phyloP scores from a whole-genome alignment of 441 rosid species.

The Kokia cookei region DNA sequence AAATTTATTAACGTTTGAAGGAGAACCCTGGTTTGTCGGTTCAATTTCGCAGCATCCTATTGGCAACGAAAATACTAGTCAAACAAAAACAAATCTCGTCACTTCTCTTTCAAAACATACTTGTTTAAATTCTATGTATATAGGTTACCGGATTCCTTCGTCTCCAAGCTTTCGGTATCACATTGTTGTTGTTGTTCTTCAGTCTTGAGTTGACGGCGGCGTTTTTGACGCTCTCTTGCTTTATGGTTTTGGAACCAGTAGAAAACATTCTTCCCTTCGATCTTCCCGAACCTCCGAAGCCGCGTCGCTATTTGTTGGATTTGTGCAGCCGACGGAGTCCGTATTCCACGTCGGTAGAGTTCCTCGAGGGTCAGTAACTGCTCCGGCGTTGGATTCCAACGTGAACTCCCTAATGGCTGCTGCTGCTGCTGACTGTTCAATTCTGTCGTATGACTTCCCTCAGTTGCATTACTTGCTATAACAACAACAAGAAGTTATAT shows the following conservation, averaged over 20 bases:
- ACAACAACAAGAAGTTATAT: neutral
- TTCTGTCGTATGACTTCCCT: constrained; percentile 11
- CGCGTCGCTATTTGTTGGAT: constrained; percentile 41
- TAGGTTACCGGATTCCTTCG: constrained; percentile 24
- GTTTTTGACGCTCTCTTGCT: constrained; percentile 60
- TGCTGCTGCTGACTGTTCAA: constrained; percentile 2
- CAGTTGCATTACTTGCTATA: constrained; percentile 6
- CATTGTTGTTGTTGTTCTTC: constrained; percentile 2
- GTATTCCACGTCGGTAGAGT: constrained; percentile 37
- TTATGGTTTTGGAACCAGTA: constrained; percentile 86
- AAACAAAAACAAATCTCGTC: neutral
- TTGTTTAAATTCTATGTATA: neutral
- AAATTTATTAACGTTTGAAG: constrained; percentile 21
- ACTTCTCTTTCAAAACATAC: neutral
- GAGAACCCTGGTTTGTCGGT: constrained; percentile 31
- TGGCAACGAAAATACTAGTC: neutral
- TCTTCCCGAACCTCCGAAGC: constrained; percentile 52
- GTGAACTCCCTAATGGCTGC: constrained; percentile 24
- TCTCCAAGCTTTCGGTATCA: constrained; percentile 10
- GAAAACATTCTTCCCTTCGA: constrained; percentile 73
- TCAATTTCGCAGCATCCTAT: constrained; percentile 30
- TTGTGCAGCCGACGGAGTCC: constrained; percentile 43
- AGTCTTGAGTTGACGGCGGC: constrained; percentile 30
- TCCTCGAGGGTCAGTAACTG: constrained; percentile 44
- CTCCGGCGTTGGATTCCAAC: constrained; percentile 62